A percentile compares a stretch with the other conserved stretches of the same genome.
Evolutionary conservation across 208 protist species (phyloP).

Genomic region (Tritrichomonas musculus): DNA sequence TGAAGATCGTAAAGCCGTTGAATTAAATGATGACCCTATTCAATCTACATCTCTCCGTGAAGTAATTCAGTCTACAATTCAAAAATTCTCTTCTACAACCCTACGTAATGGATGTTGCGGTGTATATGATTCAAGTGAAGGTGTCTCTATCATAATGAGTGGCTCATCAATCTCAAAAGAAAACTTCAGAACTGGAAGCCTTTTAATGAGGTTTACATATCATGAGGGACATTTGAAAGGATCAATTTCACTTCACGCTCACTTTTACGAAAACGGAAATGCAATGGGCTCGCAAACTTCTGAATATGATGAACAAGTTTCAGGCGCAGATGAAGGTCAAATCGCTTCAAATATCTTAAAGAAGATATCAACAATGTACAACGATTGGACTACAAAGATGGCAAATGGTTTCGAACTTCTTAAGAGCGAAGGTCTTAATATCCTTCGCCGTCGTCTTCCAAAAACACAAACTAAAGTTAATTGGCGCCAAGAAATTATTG

Average conservation of each 20-base stretch:
- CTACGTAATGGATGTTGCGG: background rate
- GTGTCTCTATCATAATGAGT: background rate
- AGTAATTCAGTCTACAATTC: background rate
- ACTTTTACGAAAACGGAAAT: constrained; percentile 34
- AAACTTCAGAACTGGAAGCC: background rate
- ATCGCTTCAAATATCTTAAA: background rate
- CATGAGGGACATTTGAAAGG: background rate
- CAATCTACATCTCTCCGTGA: background rate
- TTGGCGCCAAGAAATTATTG: background rate
- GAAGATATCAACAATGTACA: background rate
- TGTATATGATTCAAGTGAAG: background rate
- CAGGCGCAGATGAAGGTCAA: background rate
- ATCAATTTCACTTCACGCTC: background rate
- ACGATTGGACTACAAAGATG: background rate
- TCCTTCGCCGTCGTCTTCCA: constrained; percentile 11
- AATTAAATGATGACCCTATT: background rate
- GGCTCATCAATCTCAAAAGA: constrained; percentile 7
- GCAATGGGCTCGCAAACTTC: background rate
- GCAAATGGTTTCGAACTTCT: background rate
- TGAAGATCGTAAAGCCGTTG: background rate
- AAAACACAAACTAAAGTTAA: background rate
- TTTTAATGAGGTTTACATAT: background rate
- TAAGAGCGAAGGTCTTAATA: background rate
- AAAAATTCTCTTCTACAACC: background rate
- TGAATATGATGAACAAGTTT: background rate